phyloP scores from a whole-genome alignment of 208 protist genomes.

The Novymonas esmeraldas region DNA sequence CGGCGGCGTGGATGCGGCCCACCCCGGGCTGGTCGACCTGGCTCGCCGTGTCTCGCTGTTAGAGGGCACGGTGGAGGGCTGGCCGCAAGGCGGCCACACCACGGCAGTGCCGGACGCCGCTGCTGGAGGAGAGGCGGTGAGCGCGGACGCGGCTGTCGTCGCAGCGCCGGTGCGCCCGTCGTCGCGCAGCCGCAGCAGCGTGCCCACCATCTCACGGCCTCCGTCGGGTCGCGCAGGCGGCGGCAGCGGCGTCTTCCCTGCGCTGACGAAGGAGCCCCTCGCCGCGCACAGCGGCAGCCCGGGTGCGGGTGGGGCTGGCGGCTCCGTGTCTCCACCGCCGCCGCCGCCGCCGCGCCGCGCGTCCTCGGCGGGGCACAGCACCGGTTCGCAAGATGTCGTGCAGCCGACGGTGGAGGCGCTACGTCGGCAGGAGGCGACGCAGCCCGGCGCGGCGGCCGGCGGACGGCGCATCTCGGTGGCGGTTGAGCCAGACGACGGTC shows the following conservation, averaged over 20 bases:
- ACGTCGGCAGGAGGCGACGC: conserved; percentile 31
- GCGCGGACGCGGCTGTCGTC: conserved; percentile 9
- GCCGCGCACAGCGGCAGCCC: conserved; percentile 8
- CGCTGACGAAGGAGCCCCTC: conserved; percentile 9
- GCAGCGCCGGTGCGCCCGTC: conserved; percentile 4
- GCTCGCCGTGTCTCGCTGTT: conserved; percentile 44
- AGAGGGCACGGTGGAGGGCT: conserved; percentile 55
- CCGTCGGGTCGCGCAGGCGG: conserved; percentile 28
- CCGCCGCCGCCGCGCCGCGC: conserved; percentile 1
- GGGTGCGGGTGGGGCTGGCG: neutral
- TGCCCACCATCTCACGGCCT: conserved; percentile 1
- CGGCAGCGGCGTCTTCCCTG: conserved; percentile 12
- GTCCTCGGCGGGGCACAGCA: neutral
- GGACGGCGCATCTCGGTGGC: conserved; percentile 38
- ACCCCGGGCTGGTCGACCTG: conserved; percentile 43
- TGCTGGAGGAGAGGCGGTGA: conserved; percentile 13
- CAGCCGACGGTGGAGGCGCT: conserved; percentile 58
- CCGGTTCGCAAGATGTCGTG: conserved; percentile 3
- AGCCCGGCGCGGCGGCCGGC: conserved; percentile 11
- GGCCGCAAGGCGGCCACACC: conserved; percentile 2
- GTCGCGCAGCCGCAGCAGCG: neutral
- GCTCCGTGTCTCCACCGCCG: neutral
- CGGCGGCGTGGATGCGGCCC: conserved; percentile 1
- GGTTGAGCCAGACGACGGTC: conserved; percentile 52
- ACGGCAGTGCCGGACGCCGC: neutral